Percentiles rank a stretch among this genome's conserved stretches.
phyloP scores from a whole-genome alignment of 192 early-diverging fungal genomes.

The Funneliformis geosporum region DNA sequence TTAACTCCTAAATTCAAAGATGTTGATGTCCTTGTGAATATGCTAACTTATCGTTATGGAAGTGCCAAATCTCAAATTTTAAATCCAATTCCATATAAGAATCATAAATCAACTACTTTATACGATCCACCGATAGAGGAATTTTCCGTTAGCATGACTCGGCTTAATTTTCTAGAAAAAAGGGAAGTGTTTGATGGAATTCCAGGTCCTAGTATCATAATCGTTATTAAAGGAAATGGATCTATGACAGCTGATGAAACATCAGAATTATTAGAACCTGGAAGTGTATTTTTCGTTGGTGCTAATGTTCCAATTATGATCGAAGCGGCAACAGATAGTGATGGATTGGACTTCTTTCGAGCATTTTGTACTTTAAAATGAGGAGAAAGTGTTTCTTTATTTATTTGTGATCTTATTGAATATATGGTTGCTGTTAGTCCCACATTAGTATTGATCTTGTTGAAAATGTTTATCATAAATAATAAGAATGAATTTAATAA shows the following conservation, averaged over 20 bases:
- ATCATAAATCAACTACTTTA: conserved; percentile 52
- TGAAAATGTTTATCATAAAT: no score
- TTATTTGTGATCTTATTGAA: no score
- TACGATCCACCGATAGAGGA: conserved; percentile 97
- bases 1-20: conserved; percentile 98
- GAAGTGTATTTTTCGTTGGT: conserved; percentile 26
- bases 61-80: conserved; percentile 82
- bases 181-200: conserved; percentile 60
- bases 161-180: conserved; percentile 43
- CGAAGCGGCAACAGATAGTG: not conserved
- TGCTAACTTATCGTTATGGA: conserved; percentile 89
- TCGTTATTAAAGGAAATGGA: conserved; percentile 82
- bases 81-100: conserved; percentile 54
- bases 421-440: no score
- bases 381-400: no score
- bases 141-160: conserved; percentile 80
- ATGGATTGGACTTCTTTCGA: not conserved
- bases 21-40: conserved; percentile 82
- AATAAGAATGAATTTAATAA: no score
- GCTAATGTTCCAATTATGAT: not conserved
- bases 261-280: conserved; percentile 10
- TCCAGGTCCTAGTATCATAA: conserved; percentile 81
- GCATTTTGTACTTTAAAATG: conserved; percentile 30
- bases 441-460: no score
- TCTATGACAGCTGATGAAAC: conserved; percentile 29